Evolutionary conservation across 1,139 yeast species (phyloP).

Genomic region (Suhomyces chickasaworum): DNA sequence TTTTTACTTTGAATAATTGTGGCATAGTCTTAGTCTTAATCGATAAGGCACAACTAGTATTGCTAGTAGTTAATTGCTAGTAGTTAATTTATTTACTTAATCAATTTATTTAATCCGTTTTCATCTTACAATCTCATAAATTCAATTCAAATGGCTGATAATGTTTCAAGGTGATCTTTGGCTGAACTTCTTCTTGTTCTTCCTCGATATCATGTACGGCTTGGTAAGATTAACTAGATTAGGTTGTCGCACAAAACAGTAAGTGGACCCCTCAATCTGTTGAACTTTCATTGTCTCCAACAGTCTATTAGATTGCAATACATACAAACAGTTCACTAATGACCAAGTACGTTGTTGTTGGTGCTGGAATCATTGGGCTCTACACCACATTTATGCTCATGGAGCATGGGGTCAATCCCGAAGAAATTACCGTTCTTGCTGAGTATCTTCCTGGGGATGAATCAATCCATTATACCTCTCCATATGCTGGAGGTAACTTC

Average conservation of each 20-base stretch:
- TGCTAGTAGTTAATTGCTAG: background rate
- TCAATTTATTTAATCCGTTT: too few species aligned
- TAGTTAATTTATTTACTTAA: background rate
- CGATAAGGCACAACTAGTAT: background rate
- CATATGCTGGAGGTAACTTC: slow-evolving; percentile 80
- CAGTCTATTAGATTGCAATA: background rate
- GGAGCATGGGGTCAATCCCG: slow-evolving; percentile 45
- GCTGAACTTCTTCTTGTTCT: too few species aligned
- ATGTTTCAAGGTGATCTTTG: too few species aligned
- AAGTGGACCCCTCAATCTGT: background rate
- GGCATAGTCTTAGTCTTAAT: background rate
- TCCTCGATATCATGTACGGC: too few species aligned
- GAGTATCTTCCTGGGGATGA: slow-evolving; percentile 74
- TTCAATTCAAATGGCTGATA: background rate
- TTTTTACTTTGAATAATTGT: background rate
- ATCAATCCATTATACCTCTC: slow-evolving; percentile 69
- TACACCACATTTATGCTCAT: slow-evolving; percentile 60
- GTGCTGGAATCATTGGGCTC: slow-evolving; percentile 72
- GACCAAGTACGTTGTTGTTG: slow-evolving; percentile 35
- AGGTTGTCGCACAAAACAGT: background rate
- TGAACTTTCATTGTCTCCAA: background rate
- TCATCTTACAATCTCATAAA: background rate
- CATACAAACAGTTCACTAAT: slow-evolving; percentile 12
- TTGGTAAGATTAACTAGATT: background rate
- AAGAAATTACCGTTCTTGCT: slow-evolving; percentile 59